These are phyloP conservation scores for Globisporangium cystogenes DNA, from an alignment of 352 stramenopile genomes.

Conservation along the genomic window DNA sequence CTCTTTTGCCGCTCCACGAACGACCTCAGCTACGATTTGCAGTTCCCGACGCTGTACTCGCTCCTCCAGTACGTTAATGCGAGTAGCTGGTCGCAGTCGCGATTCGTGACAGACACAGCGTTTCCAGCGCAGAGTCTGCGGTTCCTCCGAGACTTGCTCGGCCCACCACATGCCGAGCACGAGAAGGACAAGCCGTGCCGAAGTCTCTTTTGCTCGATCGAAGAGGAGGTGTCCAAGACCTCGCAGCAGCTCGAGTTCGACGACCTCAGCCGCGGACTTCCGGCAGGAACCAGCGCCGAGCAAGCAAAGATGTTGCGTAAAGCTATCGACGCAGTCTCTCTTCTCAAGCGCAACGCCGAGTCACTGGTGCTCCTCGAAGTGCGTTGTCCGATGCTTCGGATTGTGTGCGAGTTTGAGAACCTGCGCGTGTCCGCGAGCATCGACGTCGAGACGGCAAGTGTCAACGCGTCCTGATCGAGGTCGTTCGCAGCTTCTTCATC, in stretches of 20 bases:
- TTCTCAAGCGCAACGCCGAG: conserved; percentile 23
- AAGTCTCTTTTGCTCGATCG: conserved; percentile 56
- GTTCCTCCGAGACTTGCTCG: conserved; percentile 22
- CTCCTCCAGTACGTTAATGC: conserved; percentile 11
- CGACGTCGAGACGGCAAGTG: background rate
- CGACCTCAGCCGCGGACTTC: conserved; percentile 35
- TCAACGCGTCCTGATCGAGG: no score
- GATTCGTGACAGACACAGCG: conserved; percentile 18
- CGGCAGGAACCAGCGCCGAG: conserved; percentile 28
- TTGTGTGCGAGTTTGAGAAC: conserved; percentile 53
- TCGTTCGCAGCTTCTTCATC: no score
- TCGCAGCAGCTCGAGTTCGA: conserved; percentile 52
- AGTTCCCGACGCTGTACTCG: conserved; percentile 19
- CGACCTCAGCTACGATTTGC: conserved; percentile 33
- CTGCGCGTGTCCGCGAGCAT: conserved; percentile 11
- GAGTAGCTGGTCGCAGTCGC: background rate
- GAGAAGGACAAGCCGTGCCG: conserved; percentile 33
- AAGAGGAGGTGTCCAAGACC: conserved; percentile 43
- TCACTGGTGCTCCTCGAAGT: conserved; percentile 43
- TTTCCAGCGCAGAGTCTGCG: conserved; percentile 26
- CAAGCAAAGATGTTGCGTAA: conserved; percentile 18
- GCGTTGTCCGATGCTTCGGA: conserved; percentile 20
- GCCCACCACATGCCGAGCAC: conserved; percentile 32
- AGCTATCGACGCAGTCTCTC: conserved; percentile 16
- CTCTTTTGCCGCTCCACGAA: conserved; percentile 25